Base-by-base conservation (phyloP, 768 basidiomycete genomes). In the Termitomyces sp. region DNA sequence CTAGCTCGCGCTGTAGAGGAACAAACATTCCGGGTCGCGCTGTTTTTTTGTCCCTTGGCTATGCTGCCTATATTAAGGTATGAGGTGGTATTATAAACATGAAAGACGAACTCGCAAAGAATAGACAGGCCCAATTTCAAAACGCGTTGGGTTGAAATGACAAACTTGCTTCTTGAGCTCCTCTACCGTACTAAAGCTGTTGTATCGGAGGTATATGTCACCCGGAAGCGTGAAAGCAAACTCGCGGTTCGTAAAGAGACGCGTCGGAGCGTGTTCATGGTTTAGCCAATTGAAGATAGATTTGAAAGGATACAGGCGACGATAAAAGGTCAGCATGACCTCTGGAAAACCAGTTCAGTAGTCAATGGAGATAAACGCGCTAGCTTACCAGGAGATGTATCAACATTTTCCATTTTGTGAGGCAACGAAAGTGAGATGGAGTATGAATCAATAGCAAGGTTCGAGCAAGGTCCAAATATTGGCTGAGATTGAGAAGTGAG, bases 41-140 rank as follows among this genome's bases (percentile, higher is more conserved):
- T 0, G 91, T 88, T 68, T 95, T 95, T 70, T 84, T 89, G 77
- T 98, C 96, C 67, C 85, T 80, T 3, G 96, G 96, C 93, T 97
- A 35, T 59, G 26, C 46, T 32, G 18, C 28, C 18, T 4, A 50
- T 57, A 58, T 35, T 14, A 30, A 47, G 50, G 30, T 49, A 36
- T 20, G 18, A 33, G 16, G 18, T 20, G 16, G 13, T n/a, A 43
- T n/a, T n/a, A 10, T 51, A 14, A 8, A 48, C 20, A 28, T 13
- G 5, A 6, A 23, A 32, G n/a, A 81, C 90, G 60, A 67, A 95
- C 95, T 70, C 87, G 79, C 4, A 86, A 89, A 55, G 85, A 88
- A 72, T 98, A 99, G 36, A 97, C 83, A 0, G 97, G 93, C 2
- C 97, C 97, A 52, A 99, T 95, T 74, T 99, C 97, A 65, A 98